These are phyloP conservation scores for Gyromitra esculenta DNA, from an alignment of 2,329 filamentous ascomycete species.

Conservation along the genomic window DNA sequence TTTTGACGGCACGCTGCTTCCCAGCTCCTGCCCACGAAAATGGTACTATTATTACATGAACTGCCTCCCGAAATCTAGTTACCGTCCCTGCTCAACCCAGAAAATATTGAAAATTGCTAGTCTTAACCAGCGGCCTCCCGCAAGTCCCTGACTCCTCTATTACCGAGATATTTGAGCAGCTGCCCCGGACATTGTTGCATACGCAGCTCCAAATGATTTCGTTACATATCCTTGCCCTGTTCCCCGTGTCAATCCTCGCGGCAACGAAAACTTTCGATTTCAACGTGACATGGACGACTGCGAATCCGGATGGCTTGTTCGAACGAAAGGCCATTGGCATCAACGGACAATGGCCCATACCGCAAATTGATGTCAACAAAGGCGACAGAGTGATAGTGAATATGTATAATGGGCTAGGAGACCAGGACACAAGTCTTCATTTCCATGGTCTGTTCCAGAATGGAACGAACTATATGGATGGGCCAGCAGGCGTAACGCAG, in stretches of 20 bases:
- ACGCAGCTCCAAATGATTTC: slow-evolving; percentile 36
- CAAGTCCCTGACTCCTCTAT: not conserved
- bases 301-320: slow-evolving; percentile 75
- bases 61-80: not conserved
- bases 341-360: slow-evolving; percentile 79
- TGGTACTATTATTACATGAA: slow-evolving; percentile 27
- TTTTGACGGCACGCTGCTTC: slow-evolving; percentile 12
- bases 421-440: slow-evolving; percentile 71
- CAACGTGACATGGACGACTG: slow-evolving; percentile 75
- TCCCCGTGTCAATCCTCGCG: slow-evolving; percentile 57
- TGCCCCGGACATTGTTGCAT: not conserved
- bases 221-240: slow-evolving; percentile 53
- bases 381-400: slow-evolving; percentile 72
- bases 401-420: slow-evolving; percentile 69
- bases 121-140: not conserved
- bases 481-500: slow-evolving; percentile 72
- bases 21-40: not conserved
- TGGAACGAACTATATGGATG: slow-evolving; percentile 76
- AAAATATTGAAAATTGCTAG: not conserved
- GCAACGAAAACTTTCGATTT: slow-evolving; percentile 70
- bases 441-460: slow-evolving; percentile 79
- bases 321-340: slow-evolving; percentile 77
- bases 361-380: slow-evolving; percentile 70
- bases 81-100: not conserved
- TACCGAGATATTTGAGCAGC: not conserved